A percentile compares a stretch with the other conserved stretches of the same genome.
phyloP scores from a whole-genome alignment of 495 filamentous ascomycete genomes.

The Neurospora africana region DNA sequence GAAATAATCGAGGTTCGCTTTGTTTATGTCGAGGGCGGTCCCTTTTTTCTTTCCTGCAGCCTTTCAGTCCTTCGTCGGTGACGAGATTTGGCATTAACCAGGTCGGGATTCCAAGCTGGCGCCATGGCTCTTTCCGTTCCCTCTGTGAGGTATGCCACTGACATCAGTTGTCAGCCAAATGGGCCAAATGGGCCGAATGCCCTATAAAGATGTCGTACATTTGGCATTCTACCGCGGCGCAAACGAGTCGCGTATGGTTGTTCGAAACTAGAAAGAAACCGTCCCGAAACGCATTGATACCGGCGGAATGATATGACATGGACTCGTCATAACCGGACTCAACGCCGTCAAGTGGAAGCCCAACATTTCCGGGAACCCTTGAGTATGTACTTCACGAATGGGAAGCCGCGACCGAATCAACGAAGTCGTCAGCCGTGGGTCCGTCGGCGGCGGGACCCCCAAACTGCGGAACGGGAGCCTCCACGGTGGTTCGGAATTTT shows the following conservation, averaged over 20 bases:
- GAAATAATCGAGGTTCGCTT: neutral
- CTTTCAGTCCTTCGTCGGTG: neutral
- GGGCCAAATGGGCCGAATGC: neutral
- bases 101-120: neutral
- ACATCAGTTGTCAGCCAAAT: neutral
- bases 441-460: neutral
- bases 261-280: neutral
- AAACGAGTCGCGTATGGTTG: neutral
- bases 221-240: neutral
- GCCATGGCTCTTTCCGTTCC: neutral
- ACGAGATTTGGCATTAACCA: neutral
- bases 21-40: neutral
- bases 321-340: neutral
- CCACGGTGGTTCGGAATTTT: neutral
- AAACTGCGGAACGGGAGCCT: slow-evolving; percentile 2
- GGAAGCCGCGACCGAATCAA: neutral
- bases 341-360: neutral
- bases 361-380: neutral
- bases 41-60: neutral
- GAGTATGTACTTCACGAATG: neutral
- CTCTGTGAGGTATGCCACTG: neutral
- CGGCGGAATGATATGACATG: neutral
- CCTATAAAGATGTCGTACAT: neutral
- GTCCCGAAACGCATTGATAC: neutral
- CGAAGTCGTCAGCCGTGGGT: neutral